Percentiles rank a stretch among this genome's conserved stretches.
Evolutionary conservation across 108 stramenopile species (phyloP).

Genomic region (Cylindrotheca closterium): DNA sequence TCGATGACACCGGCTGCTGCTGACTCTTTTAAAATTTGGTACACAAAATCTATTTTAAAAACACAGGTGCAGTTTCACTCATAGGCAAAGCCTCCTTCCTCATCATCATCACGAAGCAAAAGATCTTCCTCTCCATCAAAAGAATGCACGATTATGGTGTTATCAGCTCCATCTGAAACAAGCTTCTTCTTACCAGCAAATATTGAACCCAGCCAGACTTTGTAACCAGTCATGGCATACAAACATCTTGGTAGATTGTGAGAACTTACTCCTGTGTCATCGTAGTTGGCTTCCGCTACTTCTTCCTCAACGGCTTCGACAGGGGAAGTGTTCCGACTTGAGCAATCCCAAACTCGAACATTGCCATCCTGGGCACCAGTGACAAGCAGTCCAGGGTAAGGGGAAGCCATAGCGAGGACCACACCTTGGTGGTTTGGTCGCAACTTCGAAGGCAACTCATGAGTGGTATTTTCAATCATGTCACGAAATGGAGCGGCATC

Average conservation of each 20-base stretch:
- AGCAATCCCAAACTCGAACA: conserved; percentile 60
- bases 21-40: too few species aligned
- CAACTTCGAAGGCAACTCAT: conserved; percentile 13
- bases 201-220: conserved; percentile 68
- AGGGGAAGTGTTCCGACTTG: not conserved
- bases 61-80: too few species aligned
- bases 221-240: conserved; percentile 75
- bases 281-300: conserved; percentile 20
- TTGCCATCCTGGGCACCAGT: conserved; percentile 62
- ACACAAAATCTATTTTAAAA: too few species aligned
- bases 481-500: conserved; percentile 11
- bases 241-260: conserved; percentile 34
- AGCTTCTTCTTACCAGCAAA: conserved; percentile 55
- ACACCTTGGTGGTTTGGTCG: conserved; percentile 49
- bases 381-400: conserved; percentile 52
- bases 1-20: too few species aligned
- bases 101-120: conserved; percentile 27
- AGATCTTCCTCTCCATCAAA: conserved; percentile 44
- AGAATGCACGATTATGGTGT: conserved; percentile 67
- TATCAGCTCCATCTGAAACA: conserved; percentile 75
- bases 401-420: conserved; percentile 46
- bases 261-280: not conserved
- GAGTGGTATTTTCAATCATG: not conserved
- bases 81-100: conserved; percentile 17
- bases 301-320: conserved; percentile 5